phyloP scores from a whole-genome alignment of 345 rosid species.

The Gossypium turneri region DNA sequence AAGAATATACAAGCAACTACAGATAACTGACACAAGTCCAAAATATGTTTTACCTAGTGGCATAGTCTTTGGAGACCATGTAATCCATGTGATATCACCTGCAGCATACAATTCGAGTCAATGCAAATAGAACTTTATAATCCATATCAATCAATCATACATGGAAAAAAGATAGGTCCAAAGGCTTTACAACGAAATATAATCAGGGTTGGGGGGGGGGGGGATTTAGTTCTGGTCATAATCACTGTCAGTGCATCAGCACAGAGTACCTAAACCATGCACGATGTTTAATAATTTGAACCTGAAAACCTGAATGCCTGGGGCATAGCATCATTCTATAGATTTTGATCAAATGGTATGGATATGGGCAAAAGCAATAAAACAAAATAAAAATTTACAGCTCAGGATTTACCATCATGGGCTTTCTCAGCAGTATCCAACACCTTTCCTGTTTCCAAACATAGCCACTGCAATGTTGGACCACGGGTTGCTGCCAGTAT shows the following conservation, averaged over 20 bases:
- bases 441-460: constrained; percentile 74
- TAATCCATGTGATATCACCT: constrained; percentile 79
- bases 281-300: neutral
- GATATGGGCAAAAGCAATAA: neutral
- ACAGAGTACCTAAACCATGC: neutral
- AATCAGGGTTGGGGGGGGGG: neutral
- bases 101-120: constrained; percentile 23
- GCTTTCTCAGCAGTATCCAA: constrained; percentile 88
- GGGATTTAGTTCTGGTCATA: neutral
- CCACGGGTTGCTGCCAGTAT: constrained; percentile 73
- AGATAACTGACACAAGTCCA: neutral
- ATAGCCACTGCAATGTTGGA: constrained; percentile 80
- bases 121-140: neutral
- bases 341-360: neutral
- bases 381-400: neutral
- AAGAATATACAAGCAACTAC: constrained; percentile 6
- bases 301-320: neutral
- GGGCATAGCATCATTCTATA: neutral
- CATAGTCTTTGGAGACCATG: constrained; percentile 71
- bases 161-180: neutral
- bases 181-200: neutral
- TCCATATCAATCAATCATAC: neutral
- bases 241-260: neutral
- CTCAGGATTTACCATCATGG: constrained; percentile 58
- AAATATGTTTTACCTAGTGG: constrained; percentile 45